These are phyloP conservation scores for Pyrenopolyporus hunteri DNA, from an alignment of 495 filamentous ascomycete genomes.

Conservation along the genomic window DNA sequence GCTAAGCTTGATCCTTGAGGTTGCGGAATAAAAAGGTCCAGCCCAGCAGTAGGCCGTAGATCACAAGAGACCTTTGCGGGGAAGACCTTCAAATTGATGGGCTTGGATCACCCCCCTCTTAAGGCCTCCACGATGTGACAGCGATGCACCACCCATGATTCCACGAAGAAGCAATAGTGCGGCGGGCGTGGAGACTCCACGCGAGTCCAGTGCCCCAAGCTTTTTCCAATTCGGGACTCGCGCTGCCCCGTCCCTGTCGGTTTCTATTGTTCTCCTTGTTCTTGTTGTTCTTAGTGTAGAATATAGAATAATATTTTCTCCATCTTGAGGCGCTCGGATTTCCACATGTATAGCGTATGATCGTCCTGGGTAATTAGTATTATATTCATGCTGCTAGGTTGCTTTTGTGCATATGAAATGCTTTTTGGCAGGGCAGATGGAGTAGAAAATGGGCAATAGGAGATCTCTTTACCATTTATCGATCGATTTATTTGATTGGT, in stretches of 20 bases:
- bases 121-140: slow-evolving; percentile 31
- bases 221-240: slow-evolving; percentile 17
- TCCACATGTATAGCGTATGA: no score
- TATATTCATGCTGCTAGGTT: slow-evolving; percentile 4
- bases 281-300: slow-evolving; percentile 9
- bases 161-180: slow-evolving; percentile 25
- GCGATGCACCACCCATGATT: slow-evolving; percentile 34
- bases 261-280: no score
- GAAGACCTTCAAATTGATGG: slow-evolving; percentile 20
- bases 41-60: slow-evolving; percentile 25
- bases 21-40: slow-evolving; percentile 3
- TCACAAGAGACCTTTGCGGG: slow-evolving; percentile 28
- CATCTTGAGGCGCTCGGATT: neutral
- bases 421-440: neutral
- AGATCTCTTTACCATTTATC: neutral
- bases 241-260: no score
- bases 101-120: neutral
- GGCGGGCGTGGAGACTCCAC: slow-evolving; percentile 33
- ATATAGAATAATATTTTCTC: slow-evolving; percentile 5
- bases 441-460: neutral
- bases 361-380: no score
- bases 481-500: neutral
- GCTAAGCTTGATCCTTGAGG: slow-evolving; percentile 10
- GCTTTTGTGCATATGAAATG: neutral
- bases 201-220: slow-evolving; percentile 23